These are phyloP conservation scores for Perkinsus chesapeaki DNA, from an alignment of 169 alveolate genomes.

Conservation along the genomic window DNA sequence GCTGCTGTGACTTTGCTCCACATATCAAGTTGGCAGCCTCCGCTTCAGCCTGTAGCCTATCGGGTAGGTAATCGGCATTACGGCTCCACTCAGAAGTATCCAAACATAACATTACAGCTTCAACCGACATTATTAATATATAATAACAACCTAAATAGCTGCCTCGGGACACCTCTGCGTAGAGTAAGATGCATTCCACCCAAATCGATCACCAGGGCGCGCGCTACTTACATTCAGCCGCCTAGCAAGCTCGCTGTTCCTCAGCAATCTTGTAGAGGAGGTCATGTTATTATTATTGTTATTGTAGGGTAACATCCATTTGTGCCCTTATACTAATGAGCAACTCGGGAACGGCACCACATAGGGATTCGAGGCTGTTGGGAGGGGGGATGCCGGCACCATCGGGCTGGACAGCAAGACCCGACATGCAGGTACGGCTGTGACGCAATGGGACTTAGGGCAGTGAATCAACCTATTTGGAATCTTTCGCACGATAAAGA, in stretches of 20 bases:
- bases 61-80: slow-evolving; percentile 81
- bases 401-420: slow-evolving; percentile 3
- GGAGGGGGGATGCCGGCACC: neutral
- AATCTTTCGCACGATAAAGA: neutral
- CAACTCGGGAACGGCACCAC: neutral
- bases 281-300: neutral
- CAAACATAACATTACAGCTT: slow-evolving; percentile 87
- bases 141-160: neutral
- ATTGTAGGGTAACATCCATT: too few relatives aligned
- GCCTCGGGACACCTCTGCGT: too few relatives aligned
- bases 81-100: slow-evolving; percentile 95
- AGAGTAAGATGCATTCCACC: neutral
- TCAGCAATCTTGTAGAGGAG: neutral
- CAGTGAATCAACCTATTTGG: neutral
- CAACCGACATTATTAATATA: slow-evolving; percentile 73
- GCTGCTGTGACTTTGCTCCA: slow-evolving; percentile 71
- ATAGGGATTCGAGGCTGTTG: neutral
- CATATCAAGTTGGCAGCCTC: slow-evolving; percentile 75
- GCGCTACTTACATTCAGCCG: neutral
- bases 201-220: neutral
- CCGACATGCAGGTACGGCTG: neutral
- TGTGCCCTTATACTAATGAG: neutral
- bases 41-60: slow-evolving; percentile 72
- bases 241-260: neutral
- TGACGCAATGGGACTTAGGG: neutral